Evolutionary conservation across 2,329 filamentous ascomycete genomes (phyloP), one percentile per base, ranked within the genome.

Genomic region (Clonostachys sp.): DNA sequence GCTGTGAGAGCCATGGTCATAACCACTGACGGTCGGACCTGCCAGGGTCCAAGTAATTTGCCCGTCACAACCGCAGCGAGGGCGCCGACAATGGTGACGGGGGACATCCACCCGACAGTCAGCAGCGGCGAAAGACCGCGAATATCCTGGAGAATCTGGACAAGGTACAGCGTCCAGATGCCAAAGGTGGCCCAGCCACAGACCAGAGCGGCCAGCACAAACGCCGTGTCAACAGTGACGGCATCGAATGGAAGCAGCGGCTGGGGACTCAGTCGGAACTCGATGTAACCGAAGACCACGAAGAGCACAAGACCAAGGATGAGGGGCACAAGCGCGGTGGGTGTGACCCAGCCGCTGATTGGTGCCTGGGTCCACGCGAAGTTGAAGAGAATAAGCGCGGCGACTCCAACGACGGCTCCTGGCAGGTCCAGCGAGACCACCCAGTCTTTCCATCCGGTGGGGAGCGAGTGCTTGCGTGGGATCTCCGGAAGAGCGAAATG

Each of bases 311-410:
- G 48, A 1, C 83, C 82, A 4, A 84, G 50, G 36, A 86, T 74
- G 1, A 88, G 66, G 1, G 78, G 63, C 0, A 77, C 65, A 49
- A 78, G 76, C n/a, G 83, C 69, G 47, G 81, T 81, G 0, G 78
- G 67, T 7, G 70, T 67, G 2, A 64, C 53, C 83, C 83, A 87
- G 2, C 81, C 80, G 2, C 73, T 76, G 0, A 79, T 67, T 0
- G 80, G 74, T 0, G 78, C 82, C 57, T 87, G 81, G 49, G 84
- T 86, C 80, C 81, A 86, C 1, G 82, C 78, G 54, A 87, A 80
- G 58, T 85, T 86, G 63, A 87, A 73, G 16, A 87, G 66, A 0
- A 84, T 68, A 20, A 87, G 65, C 0, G 74, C 75, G 0, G 68
- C 65, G 16, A 86, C 70, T 2, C 83, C 82, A 1, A 64, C 55